Base-by-base conservation (phyloP, 352 stramenopile genomes). In the Peronospora destructor region DNA sequence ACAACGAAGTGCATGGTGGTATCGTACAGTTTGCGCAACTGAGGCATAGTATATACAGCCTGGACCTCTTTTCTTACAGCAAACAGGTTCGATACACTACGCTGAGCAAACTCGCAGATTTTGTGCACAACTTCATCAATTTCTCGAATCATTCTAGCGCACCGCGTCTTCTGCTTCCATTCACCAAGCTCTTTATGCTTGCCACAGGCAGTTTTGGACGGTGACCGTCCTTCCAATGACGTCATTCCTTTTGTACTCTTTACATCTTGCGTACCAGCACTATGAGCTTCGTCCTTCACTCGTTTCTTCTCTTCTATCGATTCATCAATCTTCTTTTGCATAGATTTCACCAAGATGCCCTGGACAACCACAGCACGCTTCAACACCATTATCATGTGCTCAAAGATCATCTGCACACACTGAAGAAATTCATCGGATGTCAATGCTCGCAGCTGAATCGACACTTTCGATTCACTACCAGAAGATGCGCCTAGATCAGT, bases 1-100 rank as follows among this genome's bases (percentile, higher is more conserved):
- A 89, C 66, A 26, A 95, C 91, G 59, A 98, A 98, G 21, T 79
- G 64, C 63, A 97, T 84, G 33, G 89, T 97, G 19, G 77, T 86
- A 56, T 98, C 94, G 77, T 96, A 98, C n/a, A 98, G 59, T 30
- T 87, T 71, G 6, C 89, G 93, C 44, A 98, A 77, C 64, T 97
- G 87, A n/a, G 89, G 80, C 72, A 97, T 89, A 6, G 80, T 89
- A 53, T 94, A 91, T 14, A 83, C 64, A 4, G 83, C 78, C 49
- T 94, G 83, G 9, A 94, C 76, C 61, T 94, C 83, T 59, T 94
- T 94, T 25, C 83, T 77, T 11, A 94, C 83, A 9, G 78, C 83
- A 48, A 94, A 91, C 13, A 94, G 61, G 35, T 94, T 91, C 14
- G 79, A 85, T 8, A 94, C 80, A 49, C 81, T 94, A 23, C 83